Evolutionary conservation across 208 protist species (phyloP).

Genomic region (Wallacemonas collosoma): DNA sequence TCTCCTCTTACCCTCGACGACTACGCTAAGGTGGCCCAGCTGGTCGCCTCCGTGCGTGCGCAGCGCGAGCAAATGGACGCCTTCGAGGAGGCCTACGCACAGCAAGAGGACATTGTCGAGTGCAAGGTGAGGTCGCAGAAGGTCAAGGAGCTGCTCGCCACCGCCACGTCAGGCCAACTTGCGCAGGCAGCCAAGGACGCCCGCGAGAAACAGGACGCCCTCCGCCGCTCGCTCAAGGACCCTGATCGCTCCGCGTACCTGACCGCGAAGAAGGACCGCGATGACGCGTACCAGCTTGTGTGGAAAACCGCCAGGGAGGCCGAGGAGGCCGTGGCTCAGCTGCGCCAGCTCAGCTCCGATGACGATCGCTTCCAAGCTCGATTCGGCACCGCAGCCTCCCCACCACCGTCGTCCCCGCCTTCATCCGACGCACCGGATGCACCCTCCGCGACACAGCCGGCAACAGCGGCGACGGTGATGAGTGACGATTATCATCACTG

Average conservation of each 20-base stretch:
- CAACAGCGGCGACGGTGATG: background rate
- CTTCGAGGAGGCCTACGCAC: slow-evolving; percentile 19
- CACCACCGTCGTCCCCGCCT: background rate
- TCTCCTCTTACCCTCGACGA: background rate
- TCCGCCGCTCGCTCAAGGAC: slow-evolving; percentile 39
- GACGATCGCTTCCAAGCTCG: slow-evolving; percentile 45
- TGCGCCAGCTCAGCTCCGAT: slow-evolving; percentile 42
- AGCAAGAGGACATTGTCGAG: slow-evolving; percentile 43
- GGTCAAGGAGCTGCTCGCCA: slow-evolving; percentile 40
- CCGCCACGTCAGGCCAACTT: slow-evolving; percentile 44
- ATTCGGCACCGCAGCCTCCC: slow-evolving; percentile 20
- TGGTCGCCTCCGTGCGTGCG: slow-evolving; percentile 8
- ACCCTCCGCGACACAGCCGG: background rate
- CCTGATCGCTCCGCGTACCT: slow-evolving; percentile 44
- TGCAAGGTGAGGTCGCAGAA: slow-evolving; percentile 29
- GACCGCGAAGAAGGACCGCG: slow-evolving; percentile 37
- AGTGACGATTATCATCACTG: background rate
- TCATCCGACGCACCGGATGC: background rate
- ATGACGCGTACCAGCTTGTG: slow-evolving; percentile 37
- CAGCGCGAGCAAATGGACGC: slow-evolving; percentile 11
- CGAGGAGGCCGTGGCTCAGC: slow-evolving; percentile 40
- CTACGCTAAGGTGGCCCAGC: slow-evolving; percentile 15
- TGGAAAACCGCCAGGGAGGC: slow-evolving; percentile 42
- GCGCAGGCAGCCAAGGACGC: slow-evolving; percentile 33
- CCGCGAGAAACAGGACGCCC: slow-evolving; percentile 40